Base-by-base conservation (phyloP, 2,329 filamentous ascomycete species). In the Diplodia sapinea region DNA sequence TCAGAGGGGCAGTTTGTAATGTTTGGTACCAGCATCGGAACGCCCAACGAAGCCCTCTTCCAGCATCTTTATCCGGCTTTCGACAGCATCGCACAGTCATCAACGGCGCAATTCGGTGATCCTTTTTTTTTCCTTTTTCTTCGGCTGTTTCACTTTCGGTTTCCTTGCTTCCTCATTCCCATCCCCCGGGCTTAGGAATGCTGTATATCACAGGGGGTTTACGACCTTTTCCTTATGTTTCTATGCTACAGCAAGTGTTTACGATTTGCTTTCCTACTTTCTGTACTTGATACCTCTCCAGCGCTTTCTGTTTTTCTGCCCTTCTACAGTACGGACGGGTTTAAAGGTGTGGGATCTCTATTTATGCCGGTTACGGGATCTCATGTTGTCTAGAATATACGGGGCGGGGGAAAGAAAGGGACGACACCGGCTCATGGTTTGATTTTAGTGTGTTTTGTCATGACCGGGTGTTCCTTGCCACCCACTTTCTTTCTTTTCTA, bases 261-360 rank as follows among this genome's bases (percentile, higher is more conserved):
- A 65, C n/a, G 49, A 54, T 54, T 65, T 54, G 49, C 29, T 65
- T 65, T 47, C 26, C 15, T 65, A 47, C 50, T 55, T 65, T 47
- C 62, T 65, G 62, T 65, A 65, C 62, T 65, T 38, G 62, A 65
- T 65, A 65, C 62, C 62, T 65, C 62, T 51, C 36, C 36, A 65
- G 62, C 62, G 62, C 23, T 62, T 65, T 65, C 50, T 63, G n/a
- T 29, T 65, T 63, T 63, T 49, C 47, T 20, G 59, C 29, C 43
- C n/a, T 63, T 63, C 59, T 63, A 63, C 47, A 51, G 15, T 29
- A 38, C 43, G 59, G 31, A 63, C 47, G 59, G 59, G 47, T 61
- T 51, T 38, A 47, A 51, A 29, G 47, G 47, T n/a, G 20, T 49
- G 59, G 40, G 59, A 63, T 63, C 59, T 63, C 59, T 51, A 20